Evolutionary conservation across 805 yeast genomes (phyloP), one percentile per base, ranked within the genome.

Genomic region (Kuraishia molischiana): DNA sequence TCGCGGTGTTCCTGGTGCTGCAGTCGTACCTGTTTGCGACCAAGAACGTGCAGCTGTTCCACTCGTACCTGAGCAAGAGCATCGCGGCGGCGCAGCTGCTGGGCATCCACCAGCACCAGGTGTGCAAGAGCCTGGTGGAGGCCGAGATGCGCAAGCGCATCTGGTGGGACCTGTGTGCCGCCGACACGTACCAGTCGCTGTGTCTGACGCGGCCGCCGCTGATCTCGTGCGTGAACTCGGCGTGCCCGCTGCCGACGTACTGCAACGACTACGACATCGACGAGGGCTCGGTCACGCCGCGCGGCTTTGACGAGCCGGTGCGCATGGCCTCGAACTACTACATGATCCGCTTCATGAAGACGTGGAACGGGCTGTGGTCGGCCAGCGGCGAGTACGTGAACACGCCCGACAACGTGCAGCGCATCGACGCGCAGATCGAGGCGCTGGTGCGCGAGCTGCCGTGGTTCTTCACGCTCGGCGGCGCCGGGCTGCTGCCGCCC

Each of bases 201-300:
- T 29, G 17, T 9, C 32, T 39, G 8, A 15, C 35, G 18, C 15
- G 52, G 20, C 43, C 48, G 6, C 50, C 49, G 0, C 17, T 48
- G 8, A 43, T 48, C 4, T 30, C 40, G 13, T 43, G 47, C 4
- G 52, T 49, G 30, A 32, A 36, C 17, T 52, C 58, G 15, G 29
- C 29, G 3, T 62, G 56, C 1, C 62, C 64, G 13, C 50, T 50
- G 37, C 62, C 61, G 3, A 48, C 58, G 9, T 58, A 59, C 38
- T 48, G 49, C 26, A 47, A 55, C 34, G 64, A 59, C 41, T 41
- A 35, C 4, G 59, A 56, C 32, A 48, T 58, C 28, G 37, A 38
- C 20, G 40, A 38, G 19, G 34, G 22, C 15, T 14, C 15, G 4
- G 37, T 38, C 9, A 35, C 24, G 18, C 40, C 29, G 8, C 34